Evolutionary conservation across 768 basidiomycete genomes (phyloP).

Genomic region (Lentinula detonsa): DNA sequence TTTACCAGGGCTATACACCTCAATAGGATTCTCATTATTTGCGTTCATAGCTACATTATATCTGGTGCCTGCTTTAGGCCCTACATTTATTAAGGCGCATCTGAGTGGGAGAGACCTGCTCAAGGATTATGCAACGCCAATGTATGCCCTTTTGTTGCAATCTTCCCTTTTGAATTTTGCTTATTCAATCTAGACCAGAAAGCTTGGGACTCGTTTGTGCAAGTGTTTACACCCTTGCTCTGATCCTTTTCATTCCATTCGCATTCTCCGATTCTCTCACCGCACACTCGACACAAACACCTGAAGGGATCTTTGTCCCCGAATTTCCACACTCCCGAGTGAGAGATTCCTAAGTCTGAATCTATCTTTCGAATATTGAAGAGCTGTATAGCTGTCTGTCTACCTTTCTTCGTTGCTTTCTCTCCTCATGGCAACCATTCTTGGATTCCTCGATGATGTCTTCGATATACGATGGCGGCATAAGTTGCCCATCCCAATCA

Average conservation of each 20-base stretch:
- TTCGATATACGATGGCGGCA: conserved; percentile 99
- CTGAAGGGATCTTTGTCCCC: conserved; percentile 58
- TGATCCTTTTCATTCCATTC: conserved; percentile 94
- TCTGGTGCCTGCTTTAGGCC: conserved; percentile 79
- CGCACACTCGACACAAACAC: conserved; percentile 33
- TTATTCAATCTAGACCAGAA: conserved; percentile 63
- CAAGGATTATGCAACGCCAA: conserved; percentile 67
- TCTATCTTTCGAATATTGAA: not conserved
- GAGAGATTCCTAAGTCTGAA: conserved; percentile 13
- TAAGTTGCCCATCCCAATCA: conserved; percentile 94
- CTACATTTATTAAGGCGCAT: conserved; percentile 73
- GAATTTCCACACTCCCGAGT: conserved; percentile 81
- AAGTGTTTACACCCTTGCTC: conserved; percentile 75
- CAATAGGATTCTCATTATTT: conserved; percentile 77
- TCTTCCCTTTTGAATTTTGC: not conserved
- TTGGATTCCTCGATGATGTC: conserved; percentile 95
- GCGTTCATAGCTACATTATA: conserved; percentile 74
- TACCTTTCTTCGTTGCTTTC: conserved; percentile 94
- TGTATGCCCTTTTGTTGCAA: conserved; percentile 39
- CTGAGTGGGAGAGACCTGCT: conserved; percentile 84
- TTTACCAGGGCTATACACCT: conserved; percentile 69
- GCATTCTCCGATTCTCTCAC: conserved; percentile 76
- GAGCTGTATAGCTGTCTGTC: conserved; percentile 60
- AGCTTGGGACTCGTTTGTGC: conserved; percentile 90
- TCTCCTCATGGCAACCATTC: conserved; percentile 84